Evolutionary conservation across 768 basidiomycete species (phyloP).

Genomic region (Tylopilus cervinicoccineus): DNA sequence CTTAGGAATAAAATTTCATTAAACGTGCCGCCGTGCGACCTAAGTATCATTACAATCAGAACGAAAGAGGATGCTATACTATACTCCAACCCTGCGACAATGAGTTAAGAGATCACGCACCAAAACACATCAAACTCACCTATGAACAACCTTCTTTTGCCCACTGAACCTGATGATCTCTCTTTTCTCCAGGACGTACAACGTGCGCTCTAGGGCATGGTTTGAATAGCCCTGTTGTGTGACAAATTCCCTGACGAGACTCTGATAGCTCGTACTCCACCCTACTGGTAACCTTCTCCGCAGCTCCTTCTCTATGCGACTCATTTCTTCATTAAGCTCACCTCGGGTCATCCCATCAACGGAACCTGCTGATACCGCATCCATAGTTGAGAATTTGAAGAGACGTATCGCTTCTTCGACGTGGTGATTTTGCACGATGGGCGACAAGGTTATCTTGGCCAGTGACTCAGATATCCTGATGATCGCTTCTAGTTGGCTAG

Average conservation of each 20-base stretch:
- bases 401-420: conserved; percentile 97
- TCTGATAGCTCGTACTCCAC: conserved; percentile 96
- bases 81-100: conserved; percentile 30
- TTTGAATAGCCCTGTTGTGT: conserved; percentile 86
- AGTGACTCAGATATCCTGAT: conserved; percentile 97
- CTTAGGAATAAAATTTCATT: too few relatives aligned
- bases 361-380: conserved; percentile 92
- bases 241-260: conserved; percentile 89
- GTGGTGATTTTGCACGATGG: conserved; percentile 85
- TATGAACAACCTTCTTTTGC: conserved; percentile 56
- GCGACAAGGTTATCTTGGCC: conserved; percentile 88
- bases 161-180: conserved; percentile 81
- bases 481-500: conserved; percentile 92
- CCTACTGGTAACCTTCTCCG: conserved; percentile 82
- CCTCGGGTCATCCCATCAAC: conserved; percentile 89
- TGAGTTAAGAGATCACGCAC: conserved; percentile 1
- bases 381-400: conserved; percentile 99
- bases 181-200: conserved; percentile 91
- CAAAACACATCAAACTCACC: conserved; percentile 24
- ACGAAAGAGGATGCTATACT: neutral
- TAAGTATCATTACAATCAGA: conserved; percentile 1
- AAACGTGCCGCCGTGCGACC: too few relatives aligned
- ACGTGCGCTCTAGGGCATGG: conserved; percentile 86
- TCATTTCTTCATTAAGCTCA: conserved; percentile 92
- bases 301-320: conserved; percentile 83